phyloP scores from a whole-genome alignment of 176 grass and related monocot species.

The Bothriochloa decipiens region DNA sequence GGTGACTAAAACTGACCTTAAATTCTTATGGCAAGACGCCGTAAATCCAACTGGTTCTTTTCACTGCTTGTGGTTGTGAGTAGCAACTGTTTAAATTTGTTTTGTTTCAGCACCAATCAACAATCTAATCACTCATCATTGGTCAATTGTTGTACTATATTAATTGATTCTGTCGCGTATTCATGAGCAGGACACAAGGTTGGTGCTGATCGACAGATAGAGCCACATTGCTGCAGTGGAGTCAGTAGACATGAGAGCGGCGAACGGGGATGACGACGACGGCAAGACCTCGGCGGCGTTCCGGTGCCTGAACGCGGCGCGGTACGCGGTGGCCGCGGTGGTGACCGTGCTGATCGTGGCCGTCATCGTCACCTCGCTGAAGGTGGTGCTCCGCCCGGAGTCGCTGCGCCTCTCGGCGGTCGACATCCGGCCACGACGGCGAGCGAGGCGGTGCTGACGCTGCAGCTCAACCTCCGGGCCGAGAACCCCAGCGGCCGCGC shows the following conservation, averaged over 20 bases:
- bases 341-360: background rate
- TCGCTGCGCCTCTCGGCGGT: background rate
- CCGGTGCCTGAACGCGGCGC: background rate
- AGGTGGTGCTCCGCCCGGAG: background rate
- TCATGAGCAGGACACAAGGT: too few species aligned
- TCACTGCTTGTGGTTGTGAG: too few species aligned
- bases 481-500: background rate
- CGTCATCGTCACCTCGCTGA: background rate
- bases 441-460: background rate
- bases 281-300: background rate
- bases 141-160: too few species aligned
- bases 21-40: too few species aligned
- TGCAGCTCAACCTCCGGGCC: background rate
- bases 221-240: too few species aligned
- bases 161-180: too few species aligned
- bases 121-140: too few species aligned
- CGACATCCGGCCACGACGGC: background rate
- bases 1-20: too few species aligned
- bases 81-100: too few species aligned
- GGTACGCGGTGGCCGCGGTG: background rate
- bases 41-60: too few species aligned
- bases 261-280: background rate
- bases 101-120: too few species aligned
- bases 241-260: background rate
- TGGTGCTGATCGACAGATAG: too few species aligned